Percentiles rank a stretch among this genome's conserved stretches.
Conservation (phyloP, 257 asterid species). For the Prunella vulgaris region DNA sequence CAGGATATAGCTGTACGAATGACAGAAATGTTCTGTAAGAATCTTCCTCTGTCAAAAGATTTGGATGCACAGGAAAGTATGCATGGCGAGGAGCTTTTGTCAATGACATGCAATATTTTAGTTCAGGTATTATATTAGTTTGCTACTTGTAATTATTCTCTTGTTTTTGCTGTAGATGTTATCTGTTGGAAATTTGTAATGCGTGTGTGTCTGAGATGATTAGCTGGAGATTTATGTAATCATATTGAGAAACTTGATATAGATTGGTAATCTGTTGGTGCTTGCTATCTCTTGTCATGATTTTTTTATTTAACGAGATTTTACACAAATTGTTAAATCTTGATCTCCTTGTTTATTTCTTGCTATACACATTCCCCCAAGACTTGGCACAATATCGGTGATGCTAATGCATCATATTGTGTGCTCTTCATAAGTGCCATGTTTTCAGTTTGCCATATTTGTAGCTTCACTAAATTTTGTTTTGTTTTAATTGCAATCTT, state of each 20-base stretch:
- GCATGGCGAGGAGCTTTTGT: conserved; percentile 92
- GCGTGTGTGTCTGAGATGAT: background rate
- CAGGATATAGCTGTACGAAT: conserved; percentile 64
- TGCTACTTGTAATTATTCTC: background rate
- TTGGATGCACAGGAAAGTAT: conserved; percentile 83
- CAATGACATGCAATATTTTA: conserved; percentile 76
- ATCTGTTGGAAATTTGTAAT: background rate
- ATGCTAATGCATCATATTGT: background rate
- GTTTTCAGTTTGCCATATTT: conserved; percentile 7
- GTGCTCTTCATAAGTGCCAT: background rate
- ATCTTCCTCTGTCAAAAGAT: conserved; percentile 76
- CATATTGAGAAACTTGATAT: conserved; percentile 5
- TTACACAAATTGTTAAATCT: background rate
- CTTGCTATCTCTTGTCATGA: conserved; percentile 1
- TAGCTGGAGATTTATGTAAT: background rate
- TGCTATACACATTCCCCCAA: background rate
- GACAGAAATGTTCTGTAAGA: conserved; percentile 62
- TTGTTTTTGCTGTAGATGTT: conserved; percentile 12
- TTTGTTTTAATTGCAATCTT: conserved; percentile 16
- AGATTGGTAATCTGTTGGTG: background rate
- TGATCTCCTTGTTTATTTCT: background rate
- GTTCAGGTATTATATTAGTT: conserved; percentile 75
- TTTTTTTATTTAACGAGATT: conserved; percentile 9
- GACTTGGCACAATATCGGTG: background rate
- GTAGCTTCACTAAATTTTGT: background rate